Evolutionary conservation across 2,329 filamentous ascomycete genomes (phyloP).

Genomic region (Fusarium pilosicola): DNA sequence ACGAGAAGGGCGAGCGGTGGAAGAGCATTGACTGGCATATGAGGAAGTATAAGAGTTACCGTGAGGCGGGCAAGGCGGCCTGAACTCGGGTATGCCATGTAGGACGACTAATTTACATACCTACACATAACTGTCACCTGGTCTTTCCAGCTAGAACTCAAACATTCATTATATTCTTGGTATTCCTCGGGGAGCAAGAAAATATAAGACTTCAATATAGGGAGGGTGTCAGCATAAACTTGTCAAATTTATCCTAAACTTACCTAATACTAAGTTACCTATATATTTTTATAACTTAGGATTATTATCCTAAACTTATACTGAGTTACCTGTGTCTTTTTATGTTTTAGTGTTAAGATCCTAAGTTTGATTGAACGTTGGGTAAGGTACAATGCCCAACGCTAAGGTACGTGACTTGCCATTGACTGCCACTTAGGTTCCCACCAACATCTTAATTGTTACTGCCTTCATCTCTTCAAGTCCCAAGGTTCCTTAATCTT

Average conservation of each 20-base stretch:
- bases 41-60: slow-evolving; percentile 1
- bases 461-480: neutral
- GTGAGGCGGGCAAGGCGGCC: neutral
- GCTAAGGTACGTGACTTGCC: neutral
- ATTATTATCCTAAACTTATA: no score
- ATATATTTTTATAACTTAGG: no score
- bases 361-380: no score
- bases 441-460: neutral
- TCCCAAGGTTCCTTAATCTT: neutral
- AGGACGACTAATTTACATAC: neutral
- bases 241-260: no score
- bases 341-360: no score
- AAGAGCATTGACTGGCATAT: neutral
- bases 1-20: neutral
- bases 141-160: neutral
- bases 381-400: no score
- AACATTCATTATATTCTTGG: neutral
- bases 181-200: no score
- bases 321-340: no score
- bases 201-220: no score
- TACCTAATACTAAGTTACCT: no score
- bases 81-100: neutral
- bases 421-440: neutral
- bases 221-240: no score
- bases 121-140: neutral